A percentile compares a stretch with the other conserved stretches of the same genome.
These are phyloP conservation scores for Neofusicoccum kwambonambiense DNA, from an alignment of 2,329 filamentous ascomycete species.

Conservation along the genomic window DNA sequence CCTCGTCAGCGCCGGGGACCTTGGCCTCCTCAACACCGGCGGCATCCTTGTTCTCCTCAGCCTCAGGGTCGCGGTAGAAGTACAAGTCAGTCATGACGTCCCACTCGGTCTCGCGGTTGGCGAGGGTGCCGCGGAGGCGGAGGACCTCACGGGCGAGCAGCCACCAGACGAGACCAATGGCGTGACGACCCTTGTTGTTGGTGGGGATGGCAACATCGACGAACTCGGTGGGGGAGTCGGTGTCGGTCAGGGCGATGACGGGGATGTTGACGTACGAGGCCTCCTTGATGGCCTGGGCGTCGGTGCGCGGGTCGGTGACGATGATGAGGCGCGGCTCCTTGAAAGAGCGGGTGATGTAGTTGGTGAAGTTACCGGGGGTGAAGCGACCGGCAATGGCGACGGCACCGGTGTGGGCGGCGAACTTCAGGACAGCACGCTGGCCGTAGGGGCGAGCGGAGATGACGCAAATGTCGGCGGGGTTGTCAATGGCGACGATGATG, in stretches of 20 bases:
- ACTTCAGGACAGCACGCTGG: slow-evolving; percentile 99
- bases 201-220: slow-evolving; percentile 99
- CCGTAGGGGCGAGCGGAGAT: slow-evolving; percentile 99
- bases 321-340: slow-evolving; percentile 99
- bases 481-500: slow-evolving; percentile 98
- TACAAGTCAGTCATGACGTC: slow-evolving; percentile 99
- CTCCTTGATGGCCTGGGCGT: slow-evolving; percentile 99
- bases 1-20: slow-evolving; percentile 80
- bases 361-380: slow-evolving; percentile 99
- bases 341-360: slow-evolving; percentile 99
- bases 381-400: slow-evolving; percentile 98
- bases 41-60: slow-evolving; percentile 96
- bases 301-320: slow-evolving; percentile 98
- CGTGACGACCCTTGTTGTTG: slow-evolving; percentile 99
- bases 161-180: slow-evolving; percentile 99
- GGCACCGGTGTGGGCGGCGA: slow-evolving; percentile 96
- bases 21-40: slow-evolving; percentile 80
- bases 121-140: slow-evolving; percentile 94
- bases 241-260: slow-evolving; percentile 98
- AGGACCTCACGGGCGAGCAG: slow-evolving; percentile 99
- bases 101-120: slow-evolving; percentile 94
- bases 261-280: slow-evolving; percentile 99
- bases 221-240: slow-evolving; percentile 98
- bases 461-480: slow-evolving; percentile 92
- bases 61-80: slow-evolving; percentile 99